Conservation (phyloP, 441 rosid genomes). For the Kokia cookei region DNA sequence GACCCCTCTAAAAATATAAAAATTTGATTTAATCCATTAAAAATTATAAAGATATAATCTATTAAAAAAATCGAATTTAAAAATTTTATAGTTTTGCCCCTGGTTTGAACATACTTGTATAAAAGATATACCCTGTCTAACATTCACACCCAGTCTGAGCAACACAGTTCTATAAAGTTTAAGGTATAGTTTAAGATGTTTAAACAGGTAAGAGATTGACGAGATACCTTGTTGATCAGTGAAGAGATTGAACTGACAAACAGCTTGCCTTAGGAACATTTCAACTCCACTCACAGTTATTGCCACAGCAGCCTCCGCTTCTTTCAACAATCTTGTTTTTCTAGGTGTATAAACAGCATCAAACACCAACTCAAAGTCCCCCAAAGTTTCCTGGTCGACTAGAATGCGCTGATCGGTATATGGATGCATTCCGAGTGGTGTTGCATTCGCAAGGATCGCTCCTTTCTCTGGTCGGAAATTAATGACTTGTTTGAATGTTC, state of each 20-base stretch:
- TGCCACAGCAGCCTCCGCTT: conserved; percentile 49
- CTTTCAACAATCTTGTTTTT: conserved; percentile 46
- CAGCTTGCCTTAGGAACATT: conserved; percentile 60
- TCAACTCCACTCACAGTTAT: conserved; percentile 45
- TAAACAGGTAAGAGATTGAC: not conserved
- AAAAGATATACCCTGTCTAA: not conserved
- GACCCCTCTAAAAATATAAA: too few relatives aligned
- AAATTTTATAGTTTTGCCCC: too few relatives aligned
- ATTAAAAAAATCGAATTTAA: too few relatives aligned
- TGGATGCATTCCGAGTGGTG: conserved; percentile 57
- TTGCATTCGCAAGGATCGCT: conserved; percentile 54
- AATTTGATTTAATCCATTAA: too few relatives aligned
- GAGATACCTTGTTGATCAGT: conserved; percentile 34
- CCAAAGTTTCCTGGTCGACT: conserved; percentile 29
- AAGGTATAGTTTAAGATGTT: not conserved
- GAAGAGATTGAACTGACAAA: conserved; percentile 43
- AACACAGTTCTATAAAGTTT: not conserved
- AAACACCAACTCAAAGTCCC: conserved; percentile 34
- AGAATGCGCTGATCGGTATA: conserved; percentile 37
- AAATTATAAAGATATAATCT: too few relatives aligned
- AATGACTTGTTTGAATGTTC: conserved; percentile 18
- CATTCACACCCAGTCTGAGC: not conserved
- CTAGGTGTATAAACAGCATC: conserved; percentile 56
- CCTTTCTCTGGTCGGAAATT: conserved; percentile 38
- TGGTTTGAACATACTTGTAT: too few relatives aligned